A percentile compares a stretch with the other conserved stretches of the same genome.
Conservation (phyloP, 2,329 filamentous ascomycete genomes). For the Aspergillus bombycis region DNA sequence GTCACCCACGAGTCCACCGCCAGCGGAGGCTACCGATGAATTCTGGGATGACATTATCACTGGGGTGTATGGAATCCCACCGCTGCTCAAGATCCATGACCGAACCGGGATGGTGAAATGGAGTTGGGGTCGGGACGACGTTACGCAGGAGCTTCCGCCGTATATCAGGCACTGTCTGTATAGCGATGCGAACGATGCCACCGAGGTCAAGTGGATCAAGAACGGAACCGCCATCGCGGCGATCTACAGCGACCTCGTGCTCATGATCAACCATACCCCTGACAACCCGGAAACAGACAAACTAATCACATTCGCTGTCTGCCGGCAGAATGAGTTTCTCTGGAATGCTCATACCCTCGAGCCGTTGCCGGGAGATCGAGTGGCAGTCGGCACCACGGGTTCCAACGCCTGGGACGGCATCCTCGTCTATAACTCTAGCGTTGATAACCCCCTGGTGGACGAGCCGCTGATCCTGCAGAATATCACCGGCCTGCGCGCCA, state of each 20-base stretch:
- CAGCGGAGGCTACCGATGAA: not conserved
- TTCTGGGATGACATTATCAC: slow-evolving; percentile 27
- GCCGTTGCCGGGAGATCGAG: slow-evolving; percentile 22
- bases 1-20: not conserved
- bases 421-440: slow-evolving; percentile 26
- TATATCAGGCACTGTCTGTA: slow-evolving; percentile 21
- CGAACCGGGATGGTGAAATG: slow-evolving; percentile 22
- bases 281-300: slow-evolving; percentile 26
- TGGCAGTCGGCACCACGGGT: slow-evolving; percentile 28
- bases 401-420: slow-evolving; percentile 29
- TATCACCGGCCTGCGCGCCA: slow-evolving; percentile 27
- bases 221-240: slow-evolving; percentile 25
- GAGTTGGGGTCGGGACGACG: slow-evolving; percentile 26
- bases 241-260: slow-evolving; percentile 24
- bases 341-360: slow-evolving; percentile 28
- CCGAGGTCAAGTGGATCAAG: slow-evolving; percentile 29
- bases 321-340: slow-evolving; percentile 23
- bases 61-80: slow-evolving; percentile 22
- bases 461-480: slow-evolving; percentile 27
- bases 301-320: slow-evolving; percentile 27
- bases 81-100: slow-evolving; percentile 26
- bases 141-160: slow-evolving; percentile 22
- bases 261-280: slow-evolving; percentile 29
- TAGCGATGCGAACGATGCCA: slow-evolving; percentile 27
- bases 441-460: slow-evolving; percentile 21